Evolutionary conservation across 148 eudicot species (phyloP), one percentile per base, ranked within the genome.

Genomic region (Simmondsia chinensis): DNA sequence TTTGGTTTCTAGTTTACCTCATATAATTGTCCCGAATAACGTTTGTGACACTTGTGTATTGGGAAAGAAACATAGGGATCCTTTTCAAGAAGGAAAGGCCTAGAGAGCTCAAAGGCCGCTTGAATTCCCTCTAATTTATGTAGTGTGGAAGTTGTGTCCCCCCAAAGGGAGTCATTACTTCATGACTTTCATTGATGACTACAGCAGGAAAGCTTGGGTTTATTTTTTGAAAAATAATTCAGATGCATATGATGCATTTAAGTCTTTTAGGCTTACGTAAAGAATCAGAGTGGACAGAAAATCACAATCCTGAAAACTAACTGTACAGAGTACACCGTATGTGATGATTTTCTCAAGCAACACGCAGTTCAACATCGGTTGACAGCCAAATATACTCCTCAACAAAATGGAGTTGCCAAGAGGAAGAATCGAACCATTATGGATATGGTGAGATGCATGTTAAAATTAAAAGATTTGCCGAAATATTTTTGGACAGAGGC

Each of bases 51-150:
- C 15, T 9, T 40, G 45, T 40, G 14, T 40, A 2, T 22, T 40
- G 15, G 45, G 45, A 9, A 40, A 40, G 28, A 40, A n/a, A 40
- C 45, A 40, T 40, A 40, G 45, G 23, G 45, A 40, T 21, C 45
- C 45, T 40, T 40, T 40, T 16, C 45, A n/a, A 5, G 45, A 40
- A 9, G 10, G 45, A 9, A 22, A 11, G 3, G 15, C 14, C 9
- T 4, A 7, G 10, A 40, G 27, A 20, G 27, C 27, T 40, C n/a
- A 13, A 2, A 1, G 13, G 24, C 28, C 45, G 10, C 45, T 40
- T 20, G 45, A 20, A 22, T 40, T 22, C 45, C 20, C 24, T 40
- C 21, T 20, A 7, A 40, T 20, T 7, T 40, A 20, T 40, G 27
- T 22, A 9, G 7, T 2, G 45, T 20, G 1, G 45, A 40, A 17